A percentile compares a stretch with the other conserved stretches of the same genome.
phyloP scores from a whole-genome alignment of 2,329 filamentous ascomycete genomes.

The Simplicillium sp. region DNA sequence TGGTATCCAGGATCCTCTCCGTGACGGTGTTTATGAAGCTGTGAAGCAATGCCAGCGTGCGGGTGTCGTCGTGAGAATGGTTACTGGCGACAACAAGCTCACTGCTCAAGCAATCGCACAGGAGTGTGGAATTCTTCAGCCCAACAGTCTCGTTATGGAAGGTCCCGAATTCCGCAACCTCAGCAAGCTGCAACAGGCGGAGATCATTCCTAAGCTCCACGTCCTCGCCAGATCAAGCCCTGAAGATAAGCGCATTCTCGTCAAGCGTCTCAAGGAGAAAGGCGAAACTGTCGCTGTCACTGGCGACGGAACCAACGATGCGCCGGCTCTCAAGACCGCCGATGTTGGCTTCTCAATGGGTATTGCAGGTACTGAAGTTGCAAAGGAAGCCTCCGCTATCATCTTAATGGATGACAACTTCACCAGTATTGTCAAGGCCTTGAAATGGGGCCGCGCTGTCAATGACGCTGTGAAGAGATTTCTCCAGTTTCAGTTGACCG shows the following conservation, averaged over 20 bases:
- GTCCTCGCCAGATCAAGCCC: slow-evolving; percentile 68
- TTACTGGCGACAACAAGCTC: slow-evolving; percentile 73
- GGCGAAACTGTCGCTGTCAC: slow-evolving; percentile 75
- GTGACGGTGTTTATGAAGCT: slow-evolving; percentile 63
- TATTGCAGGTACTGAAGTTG: slow-evolving; percentile 73
- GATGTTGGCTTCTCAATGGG: slow-evolving; percentile 84
- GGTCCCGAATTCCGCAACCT: slow-evolving; percentile 71
- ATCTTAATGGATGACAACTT: slow-evolving; percentile 88
- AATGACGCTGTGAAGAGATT: slow-evolving; percentile 73
- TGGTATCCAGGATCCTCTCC: slow-evolving; percentile 74
- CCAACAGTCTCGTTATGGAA: slow-evolving; percentile 64
- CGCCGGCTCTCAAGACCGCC: slow-evolving; percentile 69
- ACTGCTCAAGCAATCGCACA: slow-evolving; percentile 71
- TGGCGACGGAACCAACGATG: slow-evolving; percentile 77
- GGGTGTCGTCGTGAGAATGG: slow-evolving; percentile 75
- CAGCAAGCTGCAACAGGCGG: slow-evolving; percentile 52
- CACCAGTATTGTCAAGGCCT: slow-evolving; percentile 73
- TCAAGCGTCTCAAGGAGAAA: slow-evolving; percentile 60
- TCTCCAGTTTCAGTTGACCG: slow-evolving; percentile 69
- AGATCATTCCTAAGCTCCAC: slow-evolving; percentile 58
- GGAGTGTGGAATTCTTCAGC: slow-evolving; percentile 67
- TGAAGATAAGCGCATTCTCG: slow-evolving; percentile 67
- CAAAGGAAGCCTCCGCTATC: slow-evolving; percentile 77
- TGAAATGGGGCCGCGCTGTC: slow-evolving; percentile 71
- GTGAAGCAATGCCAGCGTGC: slow-evolving; percentile 65